Base-by-base conservation (phyloP, 805 yeast genomes). In the Candida suzukii region DNA sequence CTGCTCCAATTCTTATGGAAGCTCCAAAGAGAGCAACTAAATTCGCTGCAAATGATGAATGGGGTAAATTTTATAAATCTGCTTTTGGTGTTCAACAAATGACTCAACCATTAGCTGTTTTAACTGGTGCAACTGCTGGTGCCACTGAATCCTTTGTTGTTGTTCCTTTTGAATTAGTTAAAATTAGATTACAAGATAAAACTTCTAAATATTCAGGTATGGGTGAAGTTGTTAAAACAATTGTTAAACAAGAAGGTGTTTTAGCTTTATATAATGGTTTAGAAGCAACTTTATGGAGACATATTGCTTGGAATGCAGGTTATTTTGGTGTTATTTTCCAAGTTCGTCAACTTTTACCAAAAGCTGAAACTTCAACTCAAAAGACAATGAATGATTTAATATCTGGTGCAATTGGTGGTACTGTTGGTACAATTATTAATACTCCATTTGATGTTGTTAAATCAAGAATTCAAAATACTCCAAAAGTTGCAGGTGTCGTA, bases 1-100 rank as follows among this genome's bases (percentile, higher is more conserved):
- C 85, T 25, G 96, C 99, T 20, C 99, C 99, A 27, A 87, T 93
- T 52, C 71, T 93, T 56, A 93, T 93, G 99, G 99, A 93, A 65
- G 99, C 98, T 13, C 99, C 99, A 49, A 93, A 93, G 73, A 80
- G 99, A 70, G 99, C 99, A 33, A 90, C 96, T 50, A 93, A 93
- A 65, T 93, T 93, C 61, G 97, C 98, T 40, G 96, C 97, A 47
- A 93, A 93, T 61, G 99, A 93, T 61, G 95, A 88, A 63, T 93
- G 95, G 83, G 91, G 95, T 40, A 83, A 83, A 63, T 63, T 88
- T 51, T 91, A 88, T 74, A 77, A 78, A 51, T 70, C 70, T 25
- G 60, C 67, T 18, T 88, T 90, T 60, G 95, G 87, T 40, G 72
- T 84, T 35, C 61, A 71, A 9, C 63, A 74, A 48, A 74, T 84